Evolutionary conservation across 2,329 filamentous ascomycete genomes (phyloP), one percentile per base, ranked within the genome.

Genomic region (Xylariaceae sp.): DNA sequence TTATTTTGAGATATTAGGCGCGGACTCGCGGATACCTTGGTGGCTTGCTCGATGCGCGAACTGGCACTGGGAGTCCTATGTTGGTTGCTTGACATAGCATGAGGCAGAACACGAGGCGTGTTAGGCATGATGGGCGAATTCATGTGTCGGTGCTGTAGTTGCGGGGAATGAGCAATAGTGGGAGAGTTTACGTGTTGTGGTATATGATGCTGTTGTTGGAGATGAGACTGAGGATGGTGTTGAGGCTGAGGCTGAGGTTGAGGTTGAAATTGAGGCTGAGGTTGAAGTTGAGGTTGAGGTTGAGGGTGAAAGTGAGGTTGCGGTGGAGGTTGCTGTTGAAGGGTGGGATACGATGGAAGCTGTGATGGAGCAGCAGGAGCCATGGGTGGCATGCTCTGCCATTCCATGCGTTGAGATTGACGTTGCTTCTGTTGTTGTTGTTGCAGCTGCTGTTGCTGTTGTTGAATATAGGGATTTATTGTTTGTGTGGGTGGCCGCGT

Each of bases 401-500:
- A 64, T 23, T 63, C 62, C 60, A 63, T 61, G 4, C 49, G 49
- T 18, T 61, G 57, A 9, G 49, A 30, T 53, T 73, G 71, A 10
- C 23, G 39, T 2, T 30, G 23, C 5, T 30, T 30, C 23, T 39
- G 39, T 1, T 51, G 48, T 1, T 51, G 48, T 1, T 39, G 39
- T 1, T 51, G 48, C 1, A 58, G 59, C 50, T 63, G 63, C 41
- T 53, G 61, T 39, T 72, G 71, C 2, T 68, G 69, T 51, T 71
- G 72, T n/a, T 62, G 60, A 44, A 67, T 65, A 63, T 73, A 72
- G 23, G 72, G 67, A 47, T 54, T 37, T 69, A 69, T 59, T 63
- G 65, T 71, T 47, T 73, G 72, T 41, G 70, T 66, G 15, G 75
- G 71, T 50, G 75, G 77, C 51, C 72, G 70, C 44, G 67, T 65